Evolutionary conservation across 2,329 filamentous ascomycete genomes (phyloP).

Genomic region (Apiospora rasikravindrae): DNA sequence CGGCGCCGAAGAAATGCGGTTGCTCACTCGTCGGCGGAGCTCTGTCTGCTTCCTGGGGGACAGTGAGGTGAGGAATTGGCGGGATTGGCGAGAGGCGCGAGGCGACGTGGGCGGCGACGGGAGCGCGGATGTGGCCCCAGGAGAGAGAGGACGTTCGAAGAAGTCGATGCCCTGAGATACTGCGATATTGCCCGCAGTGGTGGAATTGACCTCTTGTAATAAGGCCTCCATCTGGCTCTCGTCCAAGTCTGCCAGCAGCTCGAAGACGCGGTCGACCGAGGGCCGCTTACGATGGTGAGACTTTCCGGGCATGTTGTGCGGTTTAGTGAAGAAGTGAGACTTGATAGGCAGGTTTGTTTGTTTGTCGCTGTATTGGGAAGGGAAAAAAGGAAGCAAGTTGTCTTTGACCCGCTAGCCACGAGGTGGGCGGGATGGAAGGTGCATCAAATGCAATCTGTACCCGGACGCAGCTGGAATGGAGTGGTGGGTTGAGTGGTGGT

Average conservation of each 20-base stretch:
- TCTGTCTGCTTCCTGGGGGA: conserved; percentile 32
- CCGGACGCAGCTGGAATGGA: not conserved
- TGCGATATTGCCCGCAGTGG: conserved; percentile 33
- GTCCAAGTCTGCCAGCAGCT: conserved; percentile 36
- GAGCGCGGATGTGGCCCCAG: not conserved
- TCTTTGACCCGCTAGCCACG: conserved; percentile 12
- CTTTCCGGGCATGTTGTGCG: conserved; percentile 25
- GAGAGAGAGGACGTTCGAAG: conserved; percentile 29
- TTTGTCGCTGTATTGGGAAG: conserved; percentile 3
- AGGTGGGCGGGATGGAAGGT: conserved; percentile 12
- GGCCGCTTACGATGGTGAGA: conserved; percentile 35
- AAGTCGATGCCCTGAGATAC: conserved; percentile 36
- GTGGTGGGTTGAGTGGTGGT: not conserved
- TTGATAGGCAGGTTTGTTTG: conserved; percentile 3
- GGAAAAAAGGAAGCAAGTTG: not conserved
- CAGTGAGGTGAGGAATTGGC: conserved; percentile 34
- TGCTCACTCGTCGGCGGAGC: conserved; percentile 30
- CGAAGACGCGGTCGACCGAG: conserved; percentile 37
- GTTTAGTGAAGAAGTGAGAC: conserved; percentile 1
- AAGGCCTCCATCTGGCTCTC: conserved; percentile 35
- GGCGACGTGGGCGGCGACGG: conserved; percentile 24
- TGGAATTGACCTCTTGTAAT: conserved; percentile 36
- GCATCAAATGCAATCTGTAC: conserved; percentile 12
- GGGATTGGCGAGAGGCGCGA: conserved; percentile 20
- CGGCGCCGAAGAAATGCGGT: conserved; percentile 28